A percentile compares a stretch with the other conserved stretches of the same genome.
Evolutionary conservation across 1,284 basidiomycete species (phyloP).

Genomic region (Fistulinella staudtii): DNA sequence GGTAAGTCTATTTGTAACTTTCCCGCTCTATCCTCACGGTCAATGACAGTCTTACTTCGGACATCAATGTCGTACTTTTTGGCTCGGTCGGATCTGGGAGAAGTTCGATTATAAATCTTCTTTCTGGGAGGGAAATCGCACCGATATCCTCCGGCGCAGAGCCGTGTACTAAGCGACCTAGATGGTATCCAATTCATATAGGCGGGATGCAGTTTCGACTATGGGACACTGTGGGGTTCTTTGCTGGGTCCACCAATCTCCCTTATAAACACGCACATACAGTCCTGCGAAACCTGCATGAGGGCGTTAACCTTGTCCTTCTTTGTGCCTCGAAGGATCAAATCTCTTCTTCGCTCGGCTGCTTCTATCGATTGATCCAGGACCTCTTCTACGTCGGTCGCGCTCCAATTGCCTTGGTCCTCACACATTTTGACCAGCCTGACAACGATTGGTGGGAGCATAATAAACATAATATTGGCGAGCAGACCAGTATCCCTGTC

Average conservation of each 20-base stretch:
- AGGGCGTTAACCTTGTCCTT: constrained; percentile 9
- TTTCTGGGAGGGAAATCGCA: background rate
- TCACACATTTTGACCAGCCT: constrained; percentile 28
- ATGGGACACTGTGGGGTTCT: background rate
- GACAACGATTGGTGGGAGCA: constrained; percentile 7
- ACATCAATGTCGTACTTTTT: background rate
- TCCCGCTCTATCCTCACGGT: background rate
- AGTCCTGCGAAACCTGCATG: constrained; percentile 2
- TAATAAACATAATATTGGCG: background rate
- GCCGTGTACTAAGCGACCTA: background rate
- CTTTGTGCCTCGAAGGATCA: constrained; percentile 5
- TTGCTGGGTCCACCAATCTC: background rate
- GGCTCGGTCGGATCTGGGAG: background rate
- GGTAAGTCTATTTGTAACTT: background rate
- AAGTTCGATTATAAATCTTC: constrained; percentile 4
- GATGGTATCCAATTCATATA: background rate
- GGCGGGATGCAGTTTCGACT: background rate
- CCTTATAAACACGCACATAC: constrained; percentile 12
- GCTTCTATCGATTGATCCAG: constrained; percentile 5
- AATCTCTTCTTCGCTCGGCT: background rate
- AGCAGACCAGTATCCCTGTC: background rate
- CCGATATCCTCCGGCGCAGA: background rate
- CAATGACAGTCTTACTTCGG: background rate
- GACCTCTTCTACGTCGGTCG: constrained; percentile 6
- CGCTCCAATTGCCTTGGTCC: constrained; percentile 28